A percentile compares a stretch with the other conserved stretches of the same genome.
Evolutionary conservation across 208 protist genomes (phyloP).

Genomic region (Acanthamoeba castellanii): DNA sequence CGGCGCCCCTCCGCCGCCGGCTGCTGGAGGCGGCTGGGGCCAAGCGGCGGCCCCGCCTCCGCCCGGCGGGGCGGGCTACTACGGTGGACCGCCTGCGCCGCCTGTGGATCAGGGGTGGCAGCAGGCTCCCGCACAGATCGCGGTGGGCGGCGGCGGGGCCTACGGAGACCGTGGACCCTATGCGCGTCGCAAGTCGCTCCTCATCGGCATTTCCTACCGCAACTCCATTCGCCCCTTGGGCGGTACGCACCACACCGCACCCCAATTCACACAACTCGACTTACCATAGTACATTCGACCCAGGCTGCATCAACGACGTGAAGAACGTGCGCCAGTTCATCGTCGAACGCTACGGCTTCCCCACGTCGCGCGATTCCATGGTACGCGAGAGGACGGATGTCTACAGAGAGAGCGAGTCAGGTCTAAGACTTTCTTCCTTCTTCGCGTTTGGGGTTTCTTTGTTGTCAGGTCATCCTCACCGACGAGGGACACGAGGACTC

Average conservation of each 20-base stretch:
- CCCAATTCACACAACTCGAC: too few relatives aligned
- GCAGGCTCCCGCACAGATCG: background rate
- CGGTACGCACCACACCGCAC: background rate
- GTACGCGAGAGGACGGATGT: background rate
- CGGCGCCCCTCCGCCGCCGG: background rate
- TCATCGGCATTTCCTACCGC: slow-evolving; percentile 74
- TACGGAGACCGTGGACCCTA: background rate
- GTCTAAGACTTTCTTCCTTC: too few relatives aligned
- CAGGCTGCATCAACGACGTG: slow-evolving; percentile 76
- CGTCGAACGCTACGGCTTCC: slow-evolving; percentile 27
- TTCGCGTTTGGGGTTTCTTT: too few relatives aligned
- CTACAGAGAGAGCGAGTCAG: too few relatives aligned
- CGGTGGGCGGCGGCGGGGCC: background rate
- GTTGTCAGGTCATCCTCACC: slow-evolving; percentile 75
- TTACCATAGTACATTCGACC: background rate
- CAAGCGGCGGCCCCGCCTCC: background rate
- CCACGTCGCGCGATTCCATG: slow-evolving; percentile 16
- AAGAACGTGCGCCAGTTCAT: slow-evolving; percentile 51
- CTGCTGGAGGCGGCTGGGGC: background rate
- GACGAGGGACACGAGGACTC: slow-evolving; percentile 18
- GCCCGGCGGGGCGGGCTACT: background rate
- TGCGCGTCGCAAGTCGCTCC: slow-evolving; percentile 53
- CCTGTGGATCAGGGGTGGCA: background rate
- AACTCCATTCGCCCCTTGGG: slow-evolving; percentile 25
- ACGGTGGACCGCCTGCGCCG: too few relatives aligned